phyloP scores from a whole-genome alignment of 129 eudicot species.

The Tagetes erecta region DNA sequence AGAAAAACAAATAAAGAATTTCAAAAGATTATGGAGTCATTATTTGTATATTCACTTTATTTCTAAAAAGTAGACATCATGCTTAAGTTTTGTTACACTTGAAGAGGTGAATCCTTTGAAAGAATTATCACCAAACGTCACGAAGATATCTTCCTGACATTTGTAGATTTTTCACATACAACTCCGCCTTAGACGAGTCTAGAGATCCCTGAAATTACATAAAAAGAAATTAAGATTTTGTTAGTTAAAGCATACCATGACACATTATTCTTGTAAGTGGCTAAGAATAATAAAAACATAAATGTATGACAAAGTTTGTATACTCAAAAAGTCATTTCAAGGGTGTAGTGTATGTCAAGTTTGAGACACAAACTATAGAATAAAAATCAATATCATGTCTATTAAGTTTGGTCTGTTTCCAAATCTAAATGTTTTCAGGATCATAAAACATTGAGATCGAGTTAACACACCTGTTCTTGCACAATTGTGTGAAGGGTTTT shows the following conservation, averaged over 20 bases:
- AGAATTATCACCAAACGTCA: constrained; percentile 61
- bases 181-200: constrained; percentile 63
- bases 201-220: constrained; percentile 37
- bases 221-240: background rate
- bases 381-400: too few species aligned
- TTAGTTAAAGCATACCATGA: constrained; percentile 1
- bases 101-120: background rate
- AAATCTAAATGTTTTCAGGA: too few species aligned
- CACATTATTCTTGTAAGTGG: background rate
- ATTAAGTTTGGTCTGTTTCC: too few species aligned
- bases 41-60: background rate
- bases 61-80: background rate
- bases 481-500: constrained; percentile 82
- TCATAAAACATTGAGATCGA: background rate
- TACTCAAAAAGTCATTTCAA: constrained; percentile 17
- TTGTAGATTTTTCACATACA: constrained; percentile 78
- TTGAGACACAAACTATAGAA: constrained; percentile 17
- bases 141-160: constrained; percentile 79
- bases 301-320: too few species aligned
- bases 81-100: background rate
- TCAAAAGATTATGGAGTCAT: background rate
- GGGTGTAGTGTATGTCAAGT: constrained; percentile 20
- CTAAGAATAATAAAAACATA: background rate
- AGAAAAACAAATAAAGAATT: background rate
- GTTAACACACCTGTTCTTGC: constrained; percentile 65